Evolutionary conservation across 1,284 basidiomycete species (phyloP).

Genomic region (Thelephora terrestris): DNA sequence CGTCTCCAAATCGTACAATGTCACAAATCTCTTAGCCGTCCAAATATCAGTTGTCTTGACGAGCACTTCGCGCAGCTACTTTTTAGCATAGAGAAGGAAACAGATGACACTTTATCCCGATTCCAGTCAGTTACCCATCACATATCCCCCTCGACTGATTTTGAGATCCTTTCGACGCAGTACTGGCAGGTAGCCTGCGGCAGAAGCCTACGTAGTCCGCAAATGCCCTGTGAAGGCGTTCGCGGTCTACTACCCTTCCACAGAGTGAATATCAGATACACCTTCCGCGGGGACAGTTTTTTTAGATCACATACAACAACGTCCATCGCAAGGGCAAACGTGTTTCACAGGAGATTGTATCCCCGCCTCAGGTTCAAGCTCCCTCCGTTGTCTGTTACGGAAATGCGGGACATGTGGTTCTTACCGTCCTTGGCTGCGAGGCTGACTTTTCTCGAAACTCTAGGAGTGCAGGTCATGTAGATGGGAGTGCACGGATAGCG

Average conservation of each 20-base stretch:
- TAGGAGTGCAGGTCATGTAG: no score
- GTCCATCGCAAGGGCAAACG: constrained; percentile 65
- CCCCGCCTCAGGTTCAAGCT: constrained; percentile 71
- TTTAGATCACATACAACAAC: constrained; percentile 76
- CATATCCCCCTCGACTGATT: constrained; percentile 4
- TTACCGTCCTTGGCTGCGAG: no score
- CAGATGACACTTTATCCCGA: constrained; percentile 55
- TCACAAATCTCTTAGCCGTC: constrained; percentile 19
- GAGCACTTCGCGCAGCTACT: constrained; percentile 40
- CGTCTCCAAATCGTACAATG: constrained; percentile 65
- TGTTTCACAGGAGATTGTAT: constrained; percentile 50
- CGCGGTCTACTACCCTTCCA: constrained; percentile 78
- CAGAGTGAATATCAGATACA: constrained; percentile 80
- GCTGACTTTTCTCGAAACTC: no score
- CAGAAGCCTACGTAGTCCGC: constrained; percentile 60
- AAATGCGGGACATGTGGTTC: no score
- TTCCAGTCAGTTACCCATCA: constrained; percentile 38
- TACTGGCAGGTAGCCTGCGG: constrained; percentile 49
- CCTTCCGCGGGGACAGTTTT: constrained; percentile 41
- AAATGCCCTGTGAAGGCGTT: constrained; percentile 79
- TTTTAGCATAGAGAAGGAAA: constrained; percentile 67
- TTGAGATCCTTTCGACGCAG: constrained; percentile 20
- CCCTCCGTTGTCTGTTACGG: no score
- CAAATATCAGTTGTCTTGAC: not conserved
- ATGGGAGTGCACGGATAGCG: no score